Evolutionary conservation across 2,329 filamentous ascomycete species (phyloP), one percentile per base, ranked within the genome.

Genomic region (Penicillium polonicum): DNA sequence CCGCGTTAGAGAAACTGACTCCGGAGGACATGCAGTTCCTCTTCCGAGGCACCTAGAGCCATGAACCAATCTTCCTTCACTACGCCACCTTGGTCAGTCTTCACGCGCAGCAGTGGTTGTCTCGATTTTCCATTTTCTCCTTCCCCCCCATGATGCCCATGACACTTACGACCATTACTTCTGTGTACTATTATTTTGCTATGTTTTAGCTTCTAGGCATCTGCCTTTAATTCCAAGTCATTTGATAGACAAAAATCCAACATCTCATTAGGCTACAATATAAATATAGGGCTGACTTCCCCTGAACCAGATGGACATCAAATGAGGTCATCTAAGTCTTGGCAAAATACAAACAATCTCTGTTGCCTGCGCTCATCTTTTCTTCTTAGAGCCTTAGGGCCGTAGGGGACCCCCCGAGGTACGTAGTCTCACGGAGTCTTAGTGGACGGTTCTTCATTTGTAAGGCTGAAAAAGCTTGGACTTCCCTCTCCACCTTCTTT

Each of bases 11-110:
- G 72, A 93, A 92, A 55, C 79, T 99, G 60, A 95, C 87, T 15
- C 88, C 91, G 0, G 89, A 93, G 73, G 94, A 99, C 72, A 89
- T 99, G 83, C 90, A 96, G 76, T 99, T 99, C 77, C 80, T 99
- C 64, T 99, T 99, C 83, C 85, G 92, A 36, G 92, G 92, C 49
- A 82, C 78, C 48, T 87, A 74, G 31, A 33, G 31, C 6, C 31
- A 33, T 33, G 12, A 13, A 21, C 17, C 19, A n/a, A 7, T 27
- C 7, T 19, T 33, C 29, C 35, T 29, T 17, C 12, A 35, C 35
- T 36, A 39, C 44, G 27, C 46, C 59, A 54, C 49, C 9, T 42
- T 44, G 35, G 39, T 57, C 58, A 46, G 45, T 45, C 19, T 8
- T 17, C 23, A 29, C 19, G 33, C 41, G n/a, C n/a, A 38, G 38